Evolutionary conservation across 495 filamentous ascomycete species (phyloP), one percentile per base, ranked within the genome.

Genomic region (Hyaloscypha hepaticicola): DNA sequence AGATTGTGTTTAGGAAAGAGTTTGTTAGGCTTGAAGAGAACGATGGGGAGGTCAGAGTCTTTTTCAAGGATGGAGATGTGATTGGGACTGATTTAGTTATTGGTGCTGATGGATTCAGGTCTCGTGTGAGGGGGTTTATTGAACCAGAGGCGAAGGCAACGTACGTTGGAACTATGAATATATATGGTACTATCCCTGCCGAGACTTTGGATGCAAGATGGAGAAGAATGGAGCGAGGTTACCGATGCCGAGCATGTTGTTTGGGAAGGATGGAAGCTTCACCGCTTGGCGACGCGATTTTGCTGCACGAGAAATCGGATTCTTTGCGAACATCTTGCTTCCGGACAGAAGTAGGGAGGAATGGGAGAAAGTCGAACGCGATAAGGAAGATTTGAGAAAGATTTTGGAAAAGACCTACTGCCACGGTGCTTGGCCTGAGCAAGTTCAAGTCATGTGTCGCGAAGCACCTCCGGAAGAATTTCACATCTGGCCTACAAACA

Each of bases 41-140:
- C n/a, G 53, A 27, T 19, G 53, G 25, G 28, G 24, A 25, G 16
- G 53, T 56, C 9, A 67, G 58, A 1, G 71, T 80, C 27, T 50
- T 66, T 16, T 71, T 76, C 28, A 65, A 70, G 31, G 74, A 76
- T 59, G 73, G 71, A 11, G 61, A 53, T 11, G 68, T 72, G 8
- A 77, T 78, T 2, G 72, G 77, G 22, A 80, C 75, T 0, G 84
- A 84, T 73, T 63, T 89, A 60, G 76, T 86, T 2, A 78, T 88
- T 68, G 85, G 82, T 22, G 82, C 83, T 0, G 86, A 87, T 72
- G 86, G 86, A 0, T 72, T 86, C 6, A 79, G 76, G 70, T 83
- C 82, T 55, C 72, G 72, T 0, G 77, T 78, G 0, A 77, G 80
- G 63, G 76, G 66, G 57, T 28, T 21, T 6, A 33, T 56, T 6